phyloP scores from a whole-genome alignment of 108 stramenopile species.

The Cyclotella choctawhatcheeana region DNA sequence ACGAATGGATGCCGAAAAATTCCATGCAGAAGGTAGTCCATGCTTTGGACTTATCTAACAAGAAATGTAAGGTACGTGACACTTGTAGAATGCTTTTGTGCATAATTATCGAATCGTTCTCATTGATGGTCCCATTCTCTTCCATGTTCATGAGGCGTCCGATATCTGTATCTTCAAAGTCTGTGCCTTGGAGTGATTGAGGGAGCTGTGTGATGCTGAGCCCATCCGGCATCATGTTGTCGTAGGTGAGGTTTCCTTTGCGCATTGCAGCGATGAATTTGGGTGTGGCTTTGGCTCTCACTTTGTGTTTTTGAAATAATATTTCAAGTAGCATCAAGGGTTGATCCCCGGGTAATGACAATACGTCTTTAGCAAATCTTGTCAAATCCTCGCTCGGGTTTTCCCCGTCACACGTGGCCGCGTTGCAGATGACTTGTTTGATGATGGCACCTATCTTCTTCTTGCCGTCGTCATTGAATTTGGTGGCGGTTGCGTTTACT shows the following conservation, averaged over 20 bases:
- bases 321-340: background rate
- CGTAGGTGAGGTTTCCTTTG: background rate
- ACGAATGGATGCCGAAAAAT: background rate
- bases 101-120: background rate
- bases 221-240: background rate
- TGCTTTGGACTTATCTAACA: background rate
- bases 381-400: background rate
- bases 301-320: constrained; percentile 2
- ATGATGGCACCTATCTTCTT: background rate
- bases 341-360: background rate
- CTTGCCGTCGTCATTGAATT: background rate
- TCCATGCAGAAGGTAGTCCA: background rate
- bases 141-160: background rate
- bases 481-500: background rate
- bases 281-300: background rate
- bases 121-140: background rate
- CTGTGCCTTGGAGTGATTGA: background rate
- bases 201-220: constrained; percentile 6
- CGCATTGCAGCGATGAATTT: background rate
- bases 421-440: background rate
- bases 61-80: constrained; percentile 12
- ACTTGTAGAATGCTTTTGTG: background rate
- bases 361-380: background rate
- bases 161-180: background rate
- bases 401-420: background rate